Evolutionary conservation across 805 yeast genomes (phyloP).

Genomic region (Scheffersomyces coipomensis): DNA sequence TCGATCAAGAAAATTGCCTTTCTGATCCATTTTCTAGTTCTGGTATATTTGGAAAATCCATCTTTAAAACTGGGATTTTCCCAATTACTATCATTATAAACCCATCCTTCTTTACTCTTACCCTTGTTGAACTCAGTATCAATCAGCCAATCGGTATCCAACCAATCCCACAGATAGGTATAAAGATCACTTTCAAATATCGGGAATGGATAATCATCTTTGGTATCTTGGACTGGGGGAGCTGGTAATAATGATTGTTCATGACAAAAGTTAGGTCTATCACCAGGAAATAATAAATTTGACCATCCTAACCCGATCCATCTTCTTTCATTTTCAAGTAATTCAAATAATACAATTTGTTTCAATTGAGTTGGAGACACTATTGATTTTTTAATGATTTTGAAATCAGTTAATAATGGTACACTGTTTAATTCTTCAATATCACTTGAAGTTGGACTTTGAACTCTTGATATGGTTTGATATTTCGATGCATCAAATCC

Average conservation of each 20-base stretch:
- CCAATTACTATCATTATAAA: constrained; percentile 55
- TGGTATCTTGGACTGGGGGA: constrained; percentile 24
- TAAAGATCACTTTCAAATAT: constrained; percentile 33
- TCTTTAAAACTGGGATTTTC: constrained; percentile 36
- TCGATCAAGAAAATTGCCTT: constrained; percentile 37
- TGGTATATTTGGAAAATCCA: constrained; percentile 49
- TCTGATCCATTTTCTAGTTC: constrained; percentile 52
- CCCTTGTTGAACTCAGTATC: constrained; percentile 40
- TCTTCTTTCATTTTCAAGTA: constrained; percentile 57
- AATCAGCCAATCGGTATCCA: constrained; percentile 50
- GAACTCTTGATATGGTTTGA: constrained; percentile 10
- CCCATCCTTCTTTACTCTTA: constrained; percentile 50
- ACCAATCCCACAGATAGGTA: constrained; percentile 54
- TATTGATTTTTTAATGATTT: constrained; percentile 34
- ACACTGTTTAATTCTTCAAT: constrained; percentile 14
- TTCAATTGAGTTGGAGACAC: constrained; percentile 42
- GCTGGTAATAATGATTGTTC: constrained; percentile 30
- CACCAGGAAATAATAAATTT: constrained; percentile 48
- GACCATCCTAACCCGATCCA: constrained; percentile 67
- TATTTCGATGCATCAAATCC: constrained; percentile 5
- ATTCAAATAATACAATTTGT: constrained; percentile 48
- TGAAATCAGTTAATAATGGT: constrained; percentile 32
- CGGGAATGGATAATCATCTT: constrained; percentile 46
- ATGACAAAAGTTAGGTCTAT: constrained; percentile 48
- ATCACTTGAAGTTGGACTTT: constrained; percentile 17